Base-by-base conservation (phyloP, 2,329 filamentous ascomycete species). In the Rhynchosporium graminicola region DNA sequence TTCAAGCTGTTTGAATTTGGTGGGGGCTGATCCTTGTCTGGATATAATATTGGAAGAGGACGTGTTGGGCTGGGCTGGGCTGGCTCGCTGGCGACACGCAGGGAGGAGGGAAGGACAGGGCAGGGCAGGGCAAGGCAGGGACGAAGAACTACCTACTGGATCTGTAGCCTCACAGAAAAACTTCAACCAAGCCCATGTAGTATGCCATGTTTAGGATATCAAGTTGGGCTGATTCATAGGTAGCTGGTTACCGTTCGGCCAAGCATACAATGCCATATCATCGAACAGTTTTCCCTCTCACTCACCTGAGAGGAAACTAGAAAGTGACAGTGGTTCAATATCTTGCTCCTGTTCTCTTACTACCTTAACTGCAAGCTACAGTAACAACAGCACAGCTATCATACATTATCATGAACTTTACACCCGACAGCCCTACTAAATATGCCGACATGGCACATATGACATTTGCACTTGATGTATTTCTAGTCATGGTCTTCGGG, bases 11-110 rank as follows among this genome's bases (percentile, higher is more conserved):
- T 42, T 54, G 43, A 29, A 42, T 52, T 52, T 59, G 58, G 58
- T 60, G 58, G 58, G 57, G 58, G 36, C 40, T 38, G 47, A 54
- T 51, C 48, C 51, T 42, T 47, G 57, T 40, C 26, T 31, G 47
- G 47, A 42, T 20, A 15, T 20, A 38, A 42, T 20, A 15, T 20
- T 20, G 20, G 20, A 20, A 20, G 20, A 20, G 20, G 20, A 20
- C 20, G 20, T 20, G 38, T 50, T 13, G 20, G 13, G 43, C 45
- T 26, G 28, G 29, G 28, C 45, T 13, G 43, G 15, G n/a, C 10
- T 36, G 42, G 43, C 51, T 33, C 50, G 36, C 52, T 46, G 60
- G 42, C 42, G 52, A n/a, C 46, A n/a, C 7, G 36, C 51, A 54
- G 51, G 54, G 54, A 33, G 20, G 13, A 12, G 36, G 40, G 20